These are phyloP conservation scores for Cucurbita maxima DNA, from an alignment of 306 rosid genomes.

Conservation along the genomic window DNA sequence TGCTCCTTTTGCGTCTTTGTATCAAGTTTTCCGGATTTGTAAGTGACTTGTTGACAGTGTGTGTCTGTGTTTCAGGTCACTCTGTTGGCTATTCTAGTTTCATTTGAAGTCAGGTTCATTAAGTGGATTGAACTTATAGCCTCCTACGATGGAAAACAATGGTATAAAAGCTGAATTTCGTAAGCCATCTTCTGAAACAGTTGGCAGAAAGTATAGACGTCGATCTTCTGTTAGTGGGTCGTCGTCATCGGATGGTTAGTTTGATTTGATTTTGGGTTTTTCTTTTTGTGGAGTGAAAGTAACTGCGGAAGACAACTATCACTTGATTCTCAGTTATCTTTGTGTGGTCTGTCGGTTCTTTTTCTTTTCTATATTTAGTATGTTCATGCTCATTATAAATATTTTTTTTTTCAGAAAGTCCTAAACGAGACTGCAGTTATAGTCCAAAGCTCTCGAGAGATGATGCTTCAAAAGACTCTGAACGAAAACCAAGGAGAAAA, in stretches of 20 bases:
- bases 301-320: not conserved
- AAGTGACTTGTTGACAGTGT: not conserved
- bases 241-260: slow-evolving; percentile 60
- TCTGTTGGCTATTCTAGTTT: not conserved
- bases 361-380: not conserved
- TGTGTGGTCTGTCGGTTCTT: not conserved
- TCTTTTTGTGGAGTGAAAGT: not conserved
- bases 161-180: slow-evolving; percentile 50
- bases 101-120: not conserved
- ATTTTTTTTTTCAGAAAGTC: slow-evolving; percentile 41
- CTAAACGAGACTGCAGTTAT: slow-evolving; percentile 26
- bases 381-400: slow-evolving; percentile 10
- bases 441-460: slow-evolving; percentile 38
- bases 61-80: not conserved
- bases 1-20: not conserved
- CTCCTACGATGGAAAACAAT: slow-evolving; percentile 13
- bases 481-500: slow-evolving; percentile 30
- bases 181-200: slow-evolving; percentile 53
- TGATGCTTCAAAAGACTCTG: slow-evolving; percentile 30
- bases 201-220: slow-evolving; percentile 66
- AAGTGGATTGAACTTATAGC: slow-evolving; percentile 31
- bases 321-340: not conserved
- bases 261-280: slow-evolving; percentile 7
- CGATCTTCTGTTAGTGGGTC: slow-evolving; percentile 52
- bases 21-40: not conserved